phyloP scores from a whole-genome alignment of 441 rosid genomes.

The Hypseocharis bilobata region DNA sequence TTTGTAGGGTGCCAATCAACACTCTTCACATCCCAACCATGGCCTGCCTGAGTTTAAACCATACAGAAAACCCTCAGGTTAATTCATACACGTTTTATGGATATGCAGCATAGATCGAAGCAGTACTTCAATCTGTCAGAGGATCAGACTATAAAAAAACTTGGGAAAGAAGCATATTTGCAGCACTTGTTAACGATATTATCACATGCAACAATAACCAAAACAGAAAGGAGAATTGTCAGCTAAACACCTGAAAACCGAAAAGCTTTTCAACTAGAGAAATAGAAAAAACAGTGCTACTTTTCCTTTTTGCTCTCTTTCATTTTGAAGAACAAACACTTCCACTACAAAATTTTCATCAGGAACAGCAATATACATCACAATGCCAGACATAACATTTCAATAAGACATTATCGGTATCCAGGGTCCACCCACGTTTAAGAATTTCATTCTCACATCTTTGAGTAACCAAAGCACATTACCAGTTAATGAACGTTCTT shows the following conservation, averaged over 20 bases:
- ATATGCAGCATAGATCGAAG: conserved; percentile 9
- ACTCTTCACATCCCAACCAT: conserved; percentile 98
- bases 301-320: too few species aligned
- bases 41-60: conserved; percentile 99
- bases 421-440: conserved; percentile 3
- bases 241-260: neutral
- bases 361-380: neutral
- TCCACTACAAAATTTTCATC: neutral
- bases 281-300: neutral
- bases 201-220: neutral
- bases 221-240: neutral
- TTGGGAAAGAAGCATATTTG: neutral
- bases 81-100: conserved; percentile 20
- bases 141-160: neutral
- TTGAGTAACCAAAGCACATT: conserved; percentile 42
- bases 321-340: too few species aligned
- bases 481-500: conserved; percentile 83
- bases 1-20: conserved; percentile 99
- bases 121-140: neutral
- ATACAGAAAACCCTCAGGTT: conserved; percentile 42
- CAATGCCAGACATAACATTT: neutral
- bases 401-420: neutral
- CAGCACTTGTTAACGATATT: neutral
- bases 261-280: neutral
- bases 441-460: conserved; percentile 7